A percentile compares a stretch with the other conserved stretches of the same genome.
Conservation (phyloP, 2,329 filamentous ascomycete species). For the Fusarium mangiferae region DNA sequence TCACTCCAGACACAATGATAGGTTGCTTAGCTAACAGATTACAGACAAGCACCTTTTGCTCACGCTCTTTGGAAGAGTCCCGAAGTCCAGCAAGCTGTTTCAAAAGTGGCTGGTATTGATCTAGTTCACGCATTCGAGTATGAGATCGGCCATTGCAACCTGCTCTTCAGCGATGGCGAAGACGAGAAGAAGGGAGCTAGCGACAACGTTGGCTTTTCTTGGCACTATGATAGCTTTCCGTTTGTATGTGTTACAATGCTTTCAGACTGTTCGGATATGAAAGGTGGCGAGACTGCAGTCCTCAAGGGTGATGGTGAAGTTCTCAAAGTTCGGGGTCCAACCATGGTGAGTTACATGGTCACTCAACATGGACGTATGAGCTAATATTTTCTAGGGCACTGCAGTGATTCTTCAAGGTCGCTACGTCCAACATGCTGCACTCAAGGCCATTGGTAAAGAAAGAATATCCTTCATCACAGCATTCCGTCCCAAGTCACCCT, state of each 20-base stretch:
- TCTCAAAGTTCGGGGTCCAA: slow-evolving; percentile 67
- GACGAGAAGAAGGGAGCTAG: slow-evolving; percentile 56
- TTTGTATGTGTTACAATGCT: slow-evolving; percentile 78
- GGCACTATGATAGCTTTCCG: slow-evolving; percentile 73
- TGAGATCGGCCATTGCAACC: slow-evolving; percentile 67
- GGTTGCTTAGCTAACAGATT: neutral
- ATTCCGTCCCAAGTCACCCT: slow-evolving; percentile 67
- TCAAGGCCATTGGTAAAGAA: slow-evolving; percentile 67
- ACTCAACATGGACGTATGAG: neutral
- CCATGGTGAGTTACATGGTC: slow-evolving; percentile 58
- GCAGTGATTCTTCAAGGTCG: slow-evolving; percentile 74
- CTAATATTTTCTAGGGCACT: slow-evolving; percentile 58
- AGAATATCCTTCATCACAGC: slow-evolving; percentile 74
- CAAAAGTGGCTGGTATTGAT: slow-evolving; percentile 64
- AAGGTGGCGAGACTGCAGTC: slow-evolving; percentile 73
- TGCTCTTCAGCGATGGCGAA: slow-evolving; percentile 58
- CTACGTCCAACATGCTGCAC: slow-evolving; percentile 73
- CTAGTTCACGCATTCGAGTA: slow-evolving; percentile 64
- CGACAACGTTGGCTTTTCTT: slow-evolving; percentile 60
- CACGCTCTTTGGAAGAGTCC: slow-evolving; percentile 61
- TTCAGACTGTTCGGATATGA: slow-evolving; percentile 70
- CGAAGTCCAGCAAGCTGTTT: slow-evolving; percentile 58
- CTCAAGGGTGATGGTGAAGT: slow-evolving; percentile 63
- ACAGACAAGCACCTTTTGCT: slow-evolving; percentile 66
- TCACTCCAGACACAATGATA: slow-evolving; percentile 10